Percentiles rank a stretch among this genome's conserved stretches.
phyloP scores from a whole-genome alignment of 768 basidiomycete genomes.

The Mycena maculata region DNA sequence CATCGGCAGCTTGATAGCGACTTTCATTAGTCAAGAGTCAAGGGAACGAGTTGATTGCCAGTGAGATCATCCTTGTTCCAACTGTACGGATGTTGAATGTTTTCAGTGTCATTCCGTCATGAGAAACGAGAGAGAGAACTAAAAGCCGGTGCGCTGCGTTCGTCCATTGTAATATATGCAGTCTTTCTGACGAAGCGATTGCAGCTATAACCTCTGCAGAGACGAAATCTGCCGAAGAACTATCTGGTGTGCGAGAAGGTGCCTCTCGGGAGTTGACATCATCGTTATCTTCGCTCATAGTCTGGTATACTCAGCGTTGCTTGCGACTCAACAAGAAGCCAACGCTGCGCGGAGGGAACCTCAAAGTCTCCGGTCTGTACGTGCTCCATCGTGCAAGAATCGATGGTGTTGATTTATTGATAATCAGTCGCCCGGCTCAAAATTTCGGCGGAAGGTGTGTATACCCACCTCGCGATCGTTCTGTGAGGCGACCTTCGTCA shows the following conservation, averaged over 20 bases:
- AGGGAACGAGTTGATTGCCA: neutral
- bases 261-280: neutral
- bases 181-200: neutral
- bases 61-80: neutral
- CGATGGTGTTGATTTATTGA: neutral
- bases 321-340: neutral
- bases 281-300: neutral
- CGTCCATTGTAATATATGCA: neutral
- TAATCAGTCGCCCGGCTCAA: too few relatives aligned
- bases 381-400: too few relatives aligned
- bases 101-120: neutral
- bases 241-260: neutral
- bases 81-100: neutral
- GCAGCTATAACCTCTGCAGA: neutral
- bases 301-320: neutral
- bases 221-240: neutral
- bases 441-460: too few relatives aligned
- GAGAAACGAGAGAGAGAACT: neutral
- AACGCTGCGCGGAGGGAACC: neutral
- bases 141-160: neutral
- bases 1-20: neutral
- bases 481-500: too few relatives aligned
- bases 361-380: neutral
- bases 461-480: too few relatives aligned
- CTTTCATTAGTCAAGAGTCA: neutral